phyloP scores from a whole-genome alignment of 192 early-diverging fungal genomes.

The Lobosporangium transversale region DNA sequence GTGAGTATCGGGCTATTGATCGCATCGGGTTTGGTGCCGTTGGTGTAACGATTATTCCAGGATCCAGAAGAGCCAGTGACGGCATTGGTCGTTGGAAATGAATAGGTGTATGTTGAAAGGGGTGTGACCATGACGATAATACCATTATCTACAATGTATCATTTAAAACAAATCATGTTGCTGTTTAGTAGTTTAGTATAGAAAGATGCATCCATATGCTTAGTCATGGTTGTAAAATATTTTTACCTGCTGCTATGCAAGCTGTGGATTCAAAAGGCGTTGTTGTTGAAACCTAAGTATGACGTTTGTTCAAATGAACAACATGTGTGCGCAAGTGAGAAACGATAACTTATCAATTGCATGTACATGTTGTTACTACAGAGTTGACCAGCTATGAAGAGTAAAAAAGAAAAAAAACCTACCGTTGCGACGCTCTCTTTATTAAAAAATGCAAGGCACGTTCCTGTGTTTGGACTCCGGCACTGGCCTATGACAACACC shows the following conservation, averaged over 20 bases:
- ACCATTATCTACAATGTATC: conserved; percentile 1
- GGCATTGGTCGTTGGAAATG: background rate
- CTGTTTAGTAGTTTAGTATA: background rate
- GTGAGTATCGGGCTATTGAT: background rate
- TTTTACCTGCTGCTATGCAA: conserved; percentile 26
- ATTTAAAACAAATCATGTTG: background rate
- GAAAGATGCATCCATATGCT: background rate
- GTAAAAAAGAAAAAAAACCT: background rate
- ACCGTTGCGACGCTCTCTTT: background rate
- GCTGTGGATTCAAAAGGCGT: background rate
- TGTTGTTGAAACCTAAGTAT: conserved; percentile 3
- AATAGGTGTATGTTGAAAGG: background rate
- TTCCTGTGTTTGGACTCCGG: background rate
- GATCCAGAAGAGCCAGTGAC: background rate
- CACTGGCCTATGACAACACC: conserved; percentile 12
- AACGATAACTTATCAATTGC: no score
- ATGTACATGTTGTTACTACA: no score
- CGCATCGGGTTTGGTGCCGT: background rate
- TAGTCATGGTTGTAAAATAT: background rate
- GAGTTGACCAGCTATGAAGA: no score
- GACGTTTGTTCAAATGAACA: no score
- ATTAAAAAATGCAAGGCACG: conserved; percentile 14
- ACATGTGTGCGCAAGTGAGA: no score
- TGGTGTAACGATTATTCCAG: background rate
- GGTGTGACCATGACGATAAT: conserved; percentile 4